Percentiles rank a stretch among this genome's conserved stretches.
Evolutionary conservation across 768 basidiomycete genomes (phyloP).

Genomic region (Zangia roseola): DNA sequence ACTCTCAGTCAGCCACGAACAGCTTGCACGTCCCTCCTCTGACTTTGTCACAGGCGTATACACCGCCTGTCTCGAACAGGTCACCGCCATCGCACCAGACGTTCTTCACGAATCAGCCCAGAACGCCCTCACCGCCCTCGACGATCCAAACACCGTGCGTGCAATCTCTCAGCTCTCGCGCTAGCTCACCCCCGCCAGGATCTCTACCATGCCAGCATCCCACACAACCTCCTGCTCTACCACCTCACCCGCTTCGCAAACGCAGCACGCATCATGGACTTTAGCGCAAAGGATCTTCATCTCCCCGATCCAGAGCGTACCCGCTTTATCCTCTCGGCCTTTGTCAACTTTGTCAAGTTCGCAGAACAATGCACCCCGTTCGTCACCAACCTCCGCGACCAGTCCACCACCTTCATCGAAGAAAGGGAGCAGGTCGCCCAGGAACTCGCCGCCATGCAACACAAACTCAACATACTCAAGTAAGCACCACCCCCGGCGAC

Average conservation of each 20-base stretch:
- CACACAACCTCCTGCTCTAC: constrained; percentile 62
- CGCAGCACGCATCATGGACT: constrained; percentile 74
- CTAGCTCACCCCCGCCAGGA: constrained; percentile 45
- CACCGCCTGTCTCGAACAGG: constrained; percentile 67
- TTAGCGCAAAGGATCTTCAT: constrained; percentile 71
- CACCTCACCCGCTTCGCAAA: constrained; percentile 75
- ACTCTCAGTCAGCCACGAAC: constrained; percentile 61
- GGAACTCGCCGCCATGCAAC: constrained; percentile 48
- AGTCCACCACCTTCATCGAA: constrained; percentile 52
- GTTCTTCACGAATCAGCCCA: constrained; percentile 59
- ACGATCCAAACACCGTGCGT: constrained; percentile 55
- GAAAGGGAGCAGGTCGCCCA: constrained; percentile 60
- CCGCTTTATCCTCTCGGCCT: constrained; percentile 72
- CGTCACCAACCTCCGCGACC: constrained; percentile 58
- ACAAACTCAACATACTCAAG: constrained; percentile 56
- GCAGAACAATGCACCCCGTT: constrained; percentile 70
- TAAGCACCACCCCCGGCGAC: constrained; percentile 29
- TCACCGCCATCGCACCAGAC: constrained; percentile 61
- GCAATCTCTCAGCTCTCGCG: not conserved
- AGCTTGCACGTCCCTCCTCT: constrained; percentile 62
- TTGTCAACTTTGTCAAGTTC: constrained; percentile 94
- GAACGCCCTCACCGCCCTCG: constrained; percentile 49
- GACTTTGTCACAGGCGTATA: constrained; percentile 75
- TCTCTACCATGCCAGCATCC: constrained; percentile 56
- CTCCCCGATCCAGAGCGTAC: constrained; percentile 76